Conservation (phyloP, 306 rosid species). For the Cercis canadensis region DNA sequence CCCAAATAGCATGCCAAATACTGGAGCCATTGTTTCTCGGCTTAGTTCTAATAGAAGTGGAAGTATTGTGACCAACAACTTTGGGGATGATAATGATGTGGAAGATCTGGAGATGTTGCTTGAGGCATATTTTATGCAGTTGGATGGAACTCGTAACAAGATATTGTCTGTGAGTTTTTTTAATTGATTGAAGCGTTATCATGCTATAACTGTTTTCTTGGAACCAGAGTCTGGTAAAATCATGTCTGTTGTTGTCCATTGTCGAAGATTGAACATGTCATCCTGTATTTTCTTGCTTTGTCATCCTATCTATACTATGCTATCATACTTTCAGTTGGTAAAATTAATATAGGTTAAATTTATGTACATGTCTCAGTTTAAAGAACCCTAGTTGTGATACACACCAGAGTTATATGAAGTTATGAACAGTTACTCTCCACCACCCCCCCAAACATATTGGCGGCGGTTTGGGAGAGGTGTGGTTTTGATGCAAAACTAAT, state of each 20-base stretch:
- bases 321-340: not conserved
- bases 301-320: not conserved
- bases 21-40: conserved; percentile 54
- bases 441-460: no score
- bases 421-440: no score
- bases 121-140: conserved; percentile 97
- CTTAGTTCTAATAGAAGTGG: conserved; percentile 69
- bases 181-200: not conserved
- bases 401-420: no score
- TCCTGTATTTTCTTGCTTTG: conserved; percentile 17
- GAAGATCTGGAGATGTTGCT: conserved; percentile 99
- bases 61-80: conserved; percentile 69
- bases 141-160: conserved; percentile 97
- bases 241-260: conserved; percentile 1
- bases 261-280: conserved; percentile 10
- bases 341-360: not conserved
- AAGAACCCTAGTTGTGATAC: not conserved
- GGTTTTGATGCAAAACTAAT: no score
- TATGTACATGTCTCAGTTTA: not conserved
- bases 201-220: not conserved
- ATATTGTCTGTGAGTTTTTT: conserved; percentile 86
- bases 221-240: conserved; percentile 15
- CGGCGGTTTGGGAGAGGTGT: no score
- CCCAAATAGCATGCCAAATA: conserved; percentile 50
- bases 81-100: conserved; percentile 68